phyloP scores from a whole-genome alignment of 1,284 basidiomycete genomes.

The Ustilago cynodontis region DNA sequence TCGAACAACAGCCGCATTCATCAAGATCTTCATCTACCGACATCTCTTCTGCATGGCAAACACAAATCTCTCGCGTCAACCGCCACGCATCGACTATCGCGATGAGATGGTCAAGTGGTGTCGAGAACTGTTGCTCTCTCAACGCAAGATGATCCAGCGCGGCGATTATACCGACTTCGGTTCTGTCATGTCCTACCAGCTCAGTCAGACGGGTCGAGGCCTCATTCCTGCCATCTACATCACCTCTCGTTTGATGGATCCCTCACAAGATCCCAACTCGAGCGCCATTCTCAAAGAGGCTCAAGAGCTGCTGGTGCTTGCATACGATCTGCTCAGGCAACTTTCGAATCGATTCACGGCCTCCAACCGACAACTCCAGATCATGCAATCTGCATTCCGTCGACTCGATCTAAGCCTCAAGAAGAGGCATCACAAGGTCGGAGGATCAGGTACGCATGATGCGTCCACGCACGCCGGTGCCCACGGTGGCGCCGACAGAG shows the following conservation, averaged over 20 bases:
- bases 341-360: slow-evolving; percentile 42
- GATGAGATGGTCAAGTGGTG: slow-evolving; percentile 57
- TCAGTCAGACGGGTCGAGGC: slow-evolving; percentile 47
- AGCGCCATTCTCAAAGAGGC: slow-evolving; percentile 40
- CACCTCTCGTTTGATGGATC: slow-evolving; percentile 47
- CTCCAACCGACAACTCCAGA: slow-evolving; percentile 50
- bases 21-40: slow-evolving; percentile 51
- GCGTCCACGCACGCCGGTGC: slow-evolving; percentile 1
- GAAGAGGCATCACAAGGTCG: slow-evolving; percentile 34
- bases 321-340: slow-evolving; percentile 44
- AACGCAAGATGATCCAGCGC: slow-evolving; percentile 54
- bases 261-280: slow-evolving; percentile 39
- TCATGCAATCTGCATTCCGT: slow-evolving; percentile 49
- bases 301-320: slow-evolving; percentile 50
- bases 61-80: slow-evolving; percentile 38
- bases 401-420: slow-evolving; percentile 47
- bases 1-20: slow-evolving; percentile 47
- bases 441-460: slow-evolving; percentile 10
- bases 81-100: slow-evolving; percentile 46
- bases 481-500: slow-evolving; percentile 11
- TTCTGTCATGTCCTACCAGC: slow-evolving; percentile 54
- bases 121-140: slow-evolving; percentile 46
- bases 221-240: slow-evolving; percentile 55
- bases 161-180: slow-evolving; percentile 52
- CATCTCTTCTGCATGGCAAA: slow-evolving; percentile 46